phyloP scores from a whole-genome alignment of 345 rosid species.

The Chamaenerion angustifolium region DNA sequence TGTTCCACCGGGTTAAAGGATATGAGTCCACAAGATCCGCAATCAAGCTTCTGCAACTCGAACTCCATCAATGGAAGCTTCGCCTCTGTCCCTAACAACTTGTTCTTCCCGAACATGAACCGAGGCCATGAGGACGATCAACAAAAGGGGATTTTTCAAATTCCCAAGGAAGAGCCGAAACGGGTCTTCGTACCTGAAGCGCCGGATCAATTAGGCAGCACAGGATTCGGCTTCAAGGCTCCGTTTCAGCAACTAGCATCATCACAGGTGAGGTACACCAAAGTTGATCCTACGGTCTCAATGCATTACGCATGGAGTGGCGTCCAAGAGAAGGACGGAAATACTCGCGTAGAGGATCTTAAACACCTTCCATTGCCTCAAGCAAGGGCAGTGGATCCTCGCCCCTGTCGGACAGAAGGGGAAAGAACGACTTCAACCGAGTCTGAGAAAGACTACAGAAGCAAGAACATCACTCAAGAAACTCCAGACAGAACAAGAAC shows the following conservation, averaged over 20 bases:
- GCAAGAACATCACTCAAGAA: too few relatives aligned
- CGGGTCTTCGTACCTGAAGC: conserved; percentile 20
- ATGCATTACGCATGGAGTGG: conserved; percentile 36
- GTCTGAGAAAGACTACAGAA: conserved; percentile 12
- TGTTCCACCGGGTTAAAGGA: conserved; percentile 45
- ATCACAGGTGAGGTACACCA: conserved; percentile 20
- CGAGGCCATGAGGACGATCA: conserved; percentile 27
- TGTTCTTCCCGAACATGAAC: conserved; percentile 23
- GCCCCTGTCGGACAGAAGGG: conserved; percentile 15
- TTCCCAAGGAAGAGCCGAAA: conserved; percentile 27
- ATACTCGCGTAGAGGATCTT: conserved; percentile 17
- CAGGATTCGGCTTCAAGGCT: conserved; percentile 27
- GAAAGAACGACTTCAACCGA: conserved; percentile 14
- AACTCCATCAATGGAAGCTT: conserved; percentile 24
- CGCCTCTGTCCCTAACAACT: conserved; percentile 24
- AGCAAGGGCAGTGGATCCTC: background rate
- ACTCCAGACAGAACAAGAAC: too few relatives aligned
- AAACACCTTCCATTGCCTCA: conserved; percentile 22
- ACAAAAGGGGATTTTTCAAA: conserved; percentile 22
- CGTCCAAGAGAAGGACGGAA: conserved; percentile 36
- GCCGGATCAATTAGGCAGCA: conserved; percentile 20
- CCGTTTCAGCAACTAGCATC: conserved; percentile 18
- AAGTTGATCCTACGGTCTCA: conserved; percentile 26
- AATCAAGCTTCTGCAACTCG: conserved; percentile 22
- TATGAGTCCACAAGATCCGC: conserved; percentile 30